Evolutionary conservation across 495 filamentous ascomycete genomes (phyloP).

Genomic region (Tuber umbilicatum): DNA sequence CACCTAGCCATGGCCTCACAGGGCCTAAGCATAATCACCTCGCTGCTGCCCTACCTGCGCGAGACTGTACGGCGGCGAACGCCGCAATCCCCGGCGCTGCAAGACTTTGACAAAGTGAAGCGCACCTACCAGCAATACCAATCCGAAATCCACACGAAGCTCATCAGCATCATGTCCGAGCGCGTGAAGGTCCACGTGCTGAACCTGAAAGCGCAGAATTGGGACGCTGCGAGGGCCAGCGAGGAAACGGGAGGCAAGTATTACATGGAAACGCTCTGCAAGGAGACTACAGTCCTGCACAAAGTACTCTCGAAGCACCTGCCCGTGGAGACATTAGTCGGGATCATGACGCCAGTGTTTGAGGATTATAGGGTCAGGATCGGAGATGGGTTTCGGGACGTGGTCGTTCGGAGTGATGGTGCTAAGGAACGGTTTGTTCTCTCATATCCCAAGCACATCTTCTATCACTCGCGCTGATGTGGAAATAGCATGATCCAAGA

Average conservation of each 20-base stretch:
- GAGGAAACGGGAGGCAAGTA: constrained; percentile 48
- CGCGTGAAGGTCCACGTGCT: constrained; percentile 65
- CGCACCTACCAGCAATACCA: constrained; percentile 89
- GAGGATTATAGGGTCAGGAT: constrained; percentile 77
- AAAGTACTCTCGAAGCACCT: constrained; percentile 81
- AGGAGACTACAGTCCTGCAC: constrained; percentile 82
- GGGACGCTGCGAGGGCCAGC: constrained; percentile 52
- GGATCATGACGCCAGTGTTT: constrained; percentile 91
- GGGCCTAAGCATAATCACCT: constrained; percentile 77
- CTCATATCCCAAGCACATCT: constrained; percentile 20
- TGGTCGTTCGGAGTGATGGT: constrained; percentile 57
- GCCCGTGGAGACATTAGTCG: constrained; percentile 64
- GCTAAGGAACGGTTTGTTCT: constrained; percentile 66
- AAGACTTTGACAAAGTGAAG: constrained; percentile 89
- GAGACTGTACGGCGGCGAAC: constrained; percentile 79
- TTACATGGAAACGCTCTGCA: constrained; percentile 87
- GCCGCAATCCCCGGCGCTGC: constrained; percentile 60
- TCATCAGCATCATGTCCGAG: constrained; percentile 90
- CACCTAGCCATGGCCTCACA: constrained; percentile 91
- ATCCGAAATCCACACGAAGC: constrained; percentile 83
- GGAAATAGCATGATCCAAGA: constrained; percentile 69
- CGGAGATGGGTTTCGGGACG: constrained; percentile 64
- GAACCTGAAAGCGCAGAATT: constrained; percentile 68
- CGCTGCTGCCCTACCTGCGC: constrained; percentile 79
- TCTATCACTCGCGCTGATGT: constrained; percentile 24